Conservation (phyloP, 768 basidiomycete genomes). For the Piloderma croceum region DNA sequence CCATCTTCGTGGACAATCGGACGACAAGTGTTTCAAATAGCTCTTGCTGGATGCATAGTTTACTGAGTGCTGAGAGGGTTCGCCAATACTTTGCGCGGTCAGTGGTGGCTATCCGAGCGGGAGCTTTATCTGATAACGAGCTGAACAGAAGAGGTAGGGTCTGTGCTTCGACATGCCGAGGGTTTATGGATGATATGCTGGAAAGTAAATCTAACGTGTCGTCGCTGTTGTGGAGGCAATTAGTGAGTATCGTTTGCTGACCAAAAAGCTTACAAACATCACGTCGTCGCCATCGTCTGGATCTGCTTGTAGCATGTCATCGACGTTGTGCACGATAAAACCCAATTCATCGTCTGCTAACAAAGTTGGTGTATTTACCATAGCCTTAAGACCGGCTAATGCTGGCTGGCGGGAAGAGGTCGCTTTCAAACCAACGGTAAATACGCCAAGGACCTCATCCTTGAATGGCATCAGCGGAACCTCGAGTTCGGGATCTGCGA, state of each 20-base stretch:
- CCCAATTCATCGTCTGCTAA: conserved; percentile 70
- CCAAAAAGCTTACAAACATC: conserved; percentile 36
- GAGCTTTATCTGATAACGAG: conserved; percentile 64
- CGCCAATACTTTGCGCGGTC: conserved; percentile 65
- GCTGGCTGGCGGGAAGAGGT: conserved; percentile 51
- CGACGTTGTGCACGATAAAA: conserved; percentile 71
- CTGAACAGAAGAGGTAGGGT: conserved; percentile 79
- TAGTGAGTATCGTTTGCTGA: background rate
- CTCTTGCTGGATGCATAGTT: conserved; percentile 63
- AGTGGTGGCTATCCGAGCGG: conserved; percentile 43
- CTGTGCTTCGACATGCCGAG: conserved; percentile 62
- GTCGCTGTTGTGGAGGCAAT: conserved; percentile 36
- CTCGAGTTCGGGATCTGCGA: conserved; percentile 20
- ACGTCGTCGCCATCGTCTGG: conserved; percentile 48
- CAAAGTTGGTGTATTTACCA: conserved; percentile 60
- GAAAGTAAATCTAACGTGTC: conserved; percentile 58
- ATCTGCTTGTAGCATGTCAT: conserved; percentile 58
- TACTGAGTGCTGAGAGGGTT: conserved; percentile 60
- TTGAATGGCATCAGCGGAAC: conserved; percentile 55
- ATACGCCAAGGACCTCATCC: conserved; percentile 67
- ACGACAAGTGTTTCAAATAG: conserved; percentile 85
- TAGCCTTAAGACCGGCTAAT: conserved; percentile 55
- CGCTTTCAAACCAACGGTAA: conserved; percentile 53
- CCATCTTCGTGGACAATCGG: conserved; percentile 71
- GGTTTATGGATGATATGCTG: conserved; percentile 50